These are phyloP conservation scores for Termitomyces sp. DNA, from an alignment of 768 basidiomycete genomes.

Conservation along the genomic window DNA sequence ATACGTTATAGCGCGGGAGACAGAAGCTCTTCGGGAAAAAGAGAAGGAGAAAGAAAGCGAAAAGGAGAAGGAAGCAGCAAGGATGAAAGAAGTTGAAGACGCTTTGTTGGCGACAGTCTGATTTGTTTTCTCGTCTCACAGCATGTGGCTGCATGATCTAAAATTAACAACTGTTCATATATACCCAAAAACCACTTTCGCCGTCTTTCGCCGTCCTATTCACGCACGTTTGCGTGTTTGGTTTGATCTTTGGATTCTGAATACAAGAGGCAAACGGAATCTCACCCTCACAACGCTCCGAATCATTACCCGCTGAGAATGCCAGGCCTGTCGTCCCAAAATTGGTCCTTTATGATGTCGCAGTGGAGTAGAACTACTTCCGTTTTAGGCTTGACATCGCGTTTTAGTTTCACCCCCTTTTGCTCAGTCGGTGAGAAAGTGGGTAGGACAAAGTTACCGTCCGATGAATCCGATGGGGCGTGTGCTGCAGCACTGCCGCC, in stretches of 20 bases:
- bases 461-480: constrained; percentile 5
- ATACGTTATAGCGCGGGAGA: constrained; percentile 65
- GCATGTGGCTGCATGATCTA: not conserved
- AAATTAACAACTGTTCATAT: no score
- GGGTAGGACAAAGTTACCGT: not conserved
- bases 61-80: constrained; percentile 47
- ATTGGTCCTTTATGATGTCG: constrained; percentile 79
- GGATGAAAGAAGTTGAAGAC: constrained; percentile 66
- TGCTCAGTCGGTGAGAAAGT: constrained; percentile 7
- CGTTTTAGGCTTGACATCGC: constrained; percentile 35
- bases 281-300: not conserved
- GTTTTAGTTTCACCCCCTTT: constrained; percentile 25
- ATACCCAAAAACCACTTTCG: no score
- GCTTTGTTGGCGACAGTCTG: constrained; percentile 54
- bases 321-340: constrained; percentile 68
- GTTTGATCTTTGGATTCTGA: not conserved
- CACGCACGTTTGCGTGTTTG: not conserved
- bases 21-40: constrained; percentile 61
- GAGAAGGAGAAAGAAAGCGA: constrained; percentile 41
- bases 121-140: not conserved
- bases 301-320: constrained; percentile 42
- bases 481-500: not conserved
- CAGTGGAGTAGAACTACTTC: constrained; percentile 67
- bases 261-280: not conserved
- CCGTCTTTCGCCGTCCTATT: not conserved